Percentiles rank a stretch among this genome's conserved stretches.
phyloP scores from a whole-genome alignment of 345 rosid genomes.

The Capsella bursapastoris region DNA sequence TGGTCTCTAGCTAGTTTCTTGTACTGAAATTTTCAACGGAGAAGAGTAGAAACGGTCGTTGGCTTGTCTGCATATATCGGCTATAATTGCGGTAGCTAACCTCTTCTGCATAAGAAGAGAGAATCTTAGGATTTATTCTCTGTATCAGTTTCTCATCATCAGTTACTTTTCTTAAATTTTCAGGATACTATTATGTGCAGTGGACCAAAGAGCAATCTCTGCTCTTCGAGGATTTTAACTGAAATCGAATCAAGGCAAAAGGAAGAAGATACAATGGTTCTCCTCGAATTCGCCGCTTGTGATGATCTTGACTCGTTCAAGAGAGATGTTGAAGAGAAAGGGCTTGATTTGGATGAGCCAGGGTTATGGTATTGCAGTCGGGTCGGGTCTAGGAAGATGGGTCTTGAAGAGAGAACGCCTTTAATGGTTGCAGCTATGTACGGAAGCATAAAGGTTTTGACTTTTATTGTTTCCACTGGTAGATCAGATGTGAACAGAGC shows the following conservation, averaged over 20 bases:
- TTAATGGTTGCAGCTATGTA: constrained; percentile 84
- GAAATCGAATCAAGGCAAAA: constrained; percentile 47
- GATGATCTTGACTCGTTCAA: constrained; percentile 68
- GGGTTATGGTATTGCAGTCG: constrained; percentile 78
- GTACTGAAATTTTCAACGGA: constrained; percentile 7
- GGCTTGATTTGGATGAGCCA: constrained; percentile 59
- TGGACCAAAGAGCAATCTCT: constrained; percentile 50
- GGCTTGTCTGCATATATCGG: background rate
- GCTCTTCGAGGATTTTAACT: constrained; percentile 49
- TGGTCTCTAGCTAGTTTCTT: background rate
- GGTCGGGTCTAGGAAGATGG: constrained; percentile 81
- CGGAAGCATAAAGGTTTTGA: constrained; percentile 67
- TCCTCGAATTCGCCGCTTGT: constrained; percentile 83
- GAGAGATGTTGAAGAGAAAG: constrained; percentile 60
- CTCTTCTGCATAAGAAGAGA: background rate
- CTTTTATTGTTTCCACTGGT: constrained; percentile 60
- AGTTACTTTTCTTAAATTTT: background rate
- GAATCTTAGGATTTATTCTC: constrained; percentile 10
- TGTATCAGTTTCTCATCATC: constrained; percentile 4
- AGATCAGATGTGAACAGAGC: constrained; percentile 68
- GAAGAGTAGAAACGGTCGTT: constrained; percentile 19
- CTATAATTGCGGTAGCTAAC: constrained; percentile 12
- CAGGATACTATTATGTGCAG: constrained; percentile 67
- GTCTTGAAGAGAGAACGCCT: constrained; percentile 82
- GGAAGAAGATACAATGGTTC: constrained; percentile 49